phyloP scores from a whole-genome alignment of 345 rosid species.

The Dipteronia dyeriana region DNA sequence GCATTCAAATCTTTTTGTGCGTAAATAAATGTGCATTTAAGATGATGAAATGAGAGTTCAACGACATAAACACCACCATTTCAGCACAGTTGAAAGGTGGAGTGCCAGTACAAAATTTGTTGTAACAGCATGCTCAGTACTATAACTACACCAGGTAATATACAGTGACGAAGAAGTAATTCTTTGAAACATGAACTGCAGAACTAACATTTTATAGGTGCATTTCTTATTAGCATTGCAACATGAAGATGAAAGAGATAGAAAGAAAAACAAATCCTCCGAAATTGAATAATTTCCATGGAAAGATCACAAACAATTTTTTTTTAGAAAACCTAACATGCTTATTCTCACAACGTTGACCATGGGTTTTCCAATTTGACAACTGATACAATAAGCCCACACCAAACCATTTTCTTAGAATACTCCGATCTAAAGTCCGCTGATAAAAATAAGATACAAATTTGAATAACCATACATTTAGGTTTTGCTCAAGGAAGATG shows the following conservation, averaged over 20 bases:
- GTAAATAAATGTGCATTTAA: background rate
- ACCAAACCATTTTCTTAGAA: background rate
- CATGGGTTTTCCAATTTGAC: too few relatives aligned
- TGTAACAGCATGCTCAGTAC: background rate
- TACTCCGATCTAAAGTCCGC: background rate
- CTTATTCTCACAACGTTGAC: background rate
- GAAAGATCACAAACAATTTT: background rate
- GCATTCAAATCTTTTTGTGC: background rate
- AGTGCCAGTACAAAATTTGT: background rate
- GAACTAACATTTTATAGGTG: too few relatives aligned
- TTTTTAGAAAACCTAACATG: background rate
- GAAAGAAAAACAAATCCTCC: too few relatives aligned
- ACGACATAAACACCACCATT: background rate
- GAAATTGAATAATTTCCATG: background rate
- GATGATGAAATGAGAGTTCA: background rate
- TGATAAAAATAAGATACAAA: background rate
- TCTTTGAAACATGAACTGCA: background rate
- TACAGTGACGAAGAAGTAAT: background rate
- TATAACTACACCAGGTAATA: background rate
- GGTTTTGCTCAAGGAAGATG: background rate
- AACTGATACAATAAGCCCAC: too few relatives aligned
- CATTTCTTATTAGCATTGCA: too few relatives aligned
- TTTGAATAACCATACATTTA: background rate
- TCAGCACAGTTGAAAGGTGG: background rate
- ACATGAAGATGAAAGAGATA: too few relatives aligned